A percentile compares a stretch with the other conserved stretches of the same genome.
These are phyloP conservation scores for Candida sonorensis DNA, from an alignment of 805 yeast species.

Conservation along the genomic window DNA sequence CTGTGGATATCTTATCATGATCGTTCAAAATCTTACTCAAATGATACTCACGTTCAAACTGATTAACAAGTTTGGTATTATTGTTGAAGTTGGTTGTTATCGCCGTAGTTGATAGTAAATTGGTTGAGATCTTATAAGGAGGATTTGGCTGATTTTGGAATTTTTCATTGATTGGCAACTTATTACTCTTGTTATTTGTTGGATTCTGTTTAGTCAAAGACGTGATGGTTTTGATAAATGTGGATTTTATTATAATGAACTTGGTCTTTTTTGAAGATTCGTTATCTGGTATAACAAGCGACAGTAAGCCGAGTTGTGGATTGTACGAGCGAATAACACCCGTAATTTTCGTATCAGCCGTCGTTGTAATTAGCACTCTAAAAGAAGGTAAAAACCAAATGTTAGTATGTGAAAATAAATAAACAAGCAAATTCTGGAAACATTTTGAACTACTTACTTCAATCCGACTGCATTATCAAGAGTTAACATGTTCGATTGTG, in stretches of 20 bases:
- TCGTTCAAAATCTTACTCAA: slow-evolving; percentile 16
- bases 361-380: slow-evolving; percentile 55
- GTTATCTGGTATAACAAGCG: slow-evolving; percentile 27
- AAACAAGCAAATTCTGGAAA: background rate
- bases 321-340: slow-evolving; percentile 63
- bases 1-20: slow-evolving; percentile 18
- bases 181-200: slow-evolving; percentile 4
- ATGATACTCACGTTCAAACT: slow-evolving; percentile 18
- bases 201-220: slow-evolving; percentile 34
- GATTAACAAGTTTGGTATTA: slow-evolving; percentile 11
- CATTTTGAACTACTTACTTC: slow-evolving; percentile 20
- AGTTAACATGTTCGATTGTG: slow-evolving; percentile 15
- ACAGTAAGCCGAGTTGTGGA: slow-evolving; percentile 37
- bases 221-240: slow-evolving; percentile 49
- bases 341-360: slow-evolving; percentile 46
- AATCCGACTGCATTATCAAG: slow-evolving; percentile 28
- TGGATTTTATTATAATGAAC: slow-evolving; percentile 48
- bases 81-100: slow-evolving; percentile 12
- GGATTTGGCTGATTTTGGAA: slow-evolving; percentile 13
- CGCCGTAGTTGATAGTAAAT: slow-evolving; percentile 12
- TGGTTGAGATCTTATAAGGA: slow-evolving; percentile 16
- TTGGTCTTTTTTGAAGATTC: slow-evolving; percentile 9
- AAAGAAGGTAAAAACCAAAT: background rate
- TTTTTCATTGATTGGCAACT: slow-evolving; percentile 14
- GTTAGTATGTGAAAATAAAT: slow-evolving; percentile 2